phyloP scores from a whole-genome alignment of 1,139 yeast species.

The Kodamaea sp. region DNA sequence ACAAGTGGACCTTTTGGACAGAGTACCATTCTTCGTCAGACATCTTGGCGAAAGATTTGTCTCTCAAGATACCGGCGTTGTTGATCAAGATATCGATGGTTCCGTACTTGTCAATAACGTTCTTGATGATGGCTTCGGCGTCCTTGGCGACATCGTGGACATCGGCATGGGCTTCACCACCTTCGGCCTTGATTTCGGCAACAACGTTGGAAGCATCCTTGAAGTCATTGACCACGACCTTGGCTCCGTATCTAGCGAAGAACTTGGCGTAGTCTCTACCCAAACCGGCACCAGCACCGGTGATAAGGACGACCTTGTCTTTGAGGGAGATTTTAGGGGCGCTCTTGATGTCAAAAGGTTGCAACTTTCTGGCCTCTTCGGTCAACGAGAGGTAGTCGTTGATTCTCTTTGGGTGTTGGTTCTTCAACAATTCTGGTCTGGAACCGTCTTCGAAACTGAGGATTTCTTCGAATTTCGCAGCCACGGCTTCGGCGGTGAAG shows the following conservation, averaged over 20 bases:
- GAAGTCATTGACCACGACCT: conserved; percentile 92
- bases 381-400: conserved; percentile 62
- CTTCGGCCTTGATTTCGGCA: conserved; percentile 72
- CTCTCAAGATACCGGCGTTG: conserved; percentile 94
- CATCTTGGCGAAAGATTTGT: conserved; percentile 85
- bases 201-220: conserved; percentile 75
- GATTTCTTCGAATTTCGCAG: conserved; percentile 66
- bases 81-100: conserved; percentile 83
- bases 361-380: conserved; percentile 51
- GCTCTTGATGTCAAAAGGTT: conserved; percentile 57
- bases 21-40: conserved; percentile 80
- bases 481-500: conserved; percentile 84
- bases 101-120: conserved; percentile 78
- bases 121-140: conserved; percentile 73
- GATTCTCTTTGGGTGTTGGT: conserved; percentile 65
- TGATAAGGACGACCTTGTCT: conserved; percentile 84
- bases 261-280: conserved; percentile 88
- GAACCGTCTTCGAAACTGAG: conserved; percentile 57
- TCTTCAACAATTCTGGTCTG: conserved; percentile 54
- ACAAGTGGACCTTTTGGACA: conserved; percentile 79
- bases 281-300: conserved; percentile 96
- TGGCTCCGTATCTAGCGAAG: conserved; percentile 91
- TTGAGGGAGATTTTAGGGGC: conserved; percentile 59
- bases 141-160: conserved; percentile 79
- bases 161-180: conserved; percentile 84